Evolutionary conservation across 129 eudicot species (phyloP).

Genomic region (Oenanthe sinensis): DNA sequence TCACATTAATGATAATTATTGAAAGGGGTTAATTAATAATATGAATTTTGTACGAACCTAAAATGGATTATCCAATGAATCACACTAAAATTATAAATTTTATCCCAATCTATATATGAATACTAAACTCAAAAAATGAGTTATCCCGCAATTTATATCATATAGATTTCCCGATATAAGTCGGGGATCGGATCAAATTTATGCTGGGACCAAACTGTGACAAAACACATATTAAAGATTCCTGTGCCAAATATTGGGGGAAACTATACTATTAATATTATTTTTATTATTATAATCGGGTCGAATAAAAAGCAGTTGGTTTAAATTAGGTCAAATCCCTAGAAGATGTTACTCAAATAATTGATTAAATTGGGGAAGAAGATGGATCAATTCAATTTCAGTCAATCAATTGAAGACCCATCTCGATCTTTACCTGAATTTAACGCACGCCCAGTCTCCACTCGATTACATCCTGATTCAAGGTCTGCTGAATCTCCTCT

Average conservation of each 20-base stretch:
- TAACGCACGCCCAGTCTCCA: constrained; percentile 19
- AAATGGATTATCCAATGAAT: too few species aligned
- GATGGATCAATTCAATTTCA: constrained; percentile 33
- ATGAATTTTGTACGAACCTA: too few species aligned
- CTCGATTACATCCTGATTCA: constrained; percentile 23
- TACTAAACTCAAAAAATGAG: too few species aligned
- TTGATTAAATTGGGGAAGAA: too few species aligned
- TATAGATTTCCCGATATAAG: too few species aligned
- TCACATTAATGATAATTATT: too few species aligned
- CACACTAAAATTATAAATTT: too few species aligned
- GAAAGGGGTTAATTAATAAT: too few species aligned
- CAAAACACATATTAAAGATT: neutral
- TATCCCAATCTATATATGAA: too few species aligned
- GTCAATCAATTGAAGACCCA: constrained; percentile 26
- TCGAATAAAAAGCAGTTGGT: neutral
- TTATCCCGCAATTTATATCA: too few species aligned
- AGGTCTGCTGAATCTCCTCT: constrained; percentile 17
- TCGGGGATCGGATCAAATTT: too few species aligned
- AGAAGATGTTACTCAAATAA: neutral
- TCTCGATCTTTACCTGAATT: constrained; percentile 22
- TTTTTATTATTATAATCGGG: neutral
- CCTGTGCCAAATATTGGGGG: neutral
- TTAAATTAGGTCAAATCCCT: neutral
- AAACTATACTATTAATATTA: neutral
- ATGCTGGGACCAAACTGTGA: too few species aligned